Percentiles rank a stretch among this genome's conserved stretches.
These are phyloP conservation scores for Alternaria gaisen DNA, from an alignment of 2,329 filamentous ascomycete species.

Conservation along the genomic window DNA sequence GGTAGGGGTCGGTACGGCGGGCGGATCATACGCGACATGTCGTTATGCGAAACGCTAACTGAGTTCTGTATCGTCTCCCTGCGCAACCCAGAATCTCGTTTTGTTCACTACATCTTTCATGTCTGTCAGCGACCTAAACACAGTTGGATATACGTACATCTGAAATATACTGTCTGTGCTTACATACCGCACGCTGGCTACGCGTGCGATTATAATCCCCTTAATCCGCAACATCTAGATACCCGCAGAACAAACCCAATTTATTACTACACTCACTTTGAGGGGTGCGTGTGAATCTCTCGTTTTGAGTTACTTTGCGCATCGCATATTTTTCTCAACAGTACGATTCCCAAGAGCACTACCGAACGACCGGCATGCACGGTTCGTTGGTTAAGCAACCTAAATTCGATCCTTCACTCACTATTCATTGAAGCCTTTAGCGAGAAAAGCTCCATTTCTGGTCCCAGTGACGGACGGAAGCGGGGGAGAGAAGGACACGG, in stretches of 20 bases:
- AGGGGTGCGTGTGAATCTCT: not conserved
- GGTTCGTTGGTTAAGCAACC: not conserved
- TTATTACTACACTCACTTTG: not conserved
- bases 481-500: not conserved
- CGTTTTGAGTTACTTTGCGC: not conserved
- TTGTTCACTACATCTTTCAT: not conserved
- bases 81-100: not conserved
- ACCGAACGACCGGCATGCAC: not conserved
- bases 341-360: not conserved
- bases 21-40: not conserved
- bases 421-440: not conserved
- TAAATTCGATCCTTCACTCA: not conserved
- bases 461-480: not conserved
- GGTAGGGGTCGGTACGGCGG: not conserved
- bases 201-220: not conserved
- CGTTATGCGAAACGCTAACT: constrained; percentile 2
- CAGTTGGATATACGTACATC: not conserved
- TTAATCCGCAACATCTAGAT: not conserved
- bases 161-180: not conserved
- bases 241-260: not conserved
- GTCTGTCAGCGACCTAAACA: too few relatives aligned
- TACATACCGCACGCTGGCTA: not conserved
- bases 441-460: not conserved
- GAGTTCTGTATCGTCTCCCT: not conserved
- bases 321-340: not conserved